These are phyloP conservation scores for Citrus glauca DNA, from an alignment of 345 rosid species.

Conservation along the genomic window DNA sequence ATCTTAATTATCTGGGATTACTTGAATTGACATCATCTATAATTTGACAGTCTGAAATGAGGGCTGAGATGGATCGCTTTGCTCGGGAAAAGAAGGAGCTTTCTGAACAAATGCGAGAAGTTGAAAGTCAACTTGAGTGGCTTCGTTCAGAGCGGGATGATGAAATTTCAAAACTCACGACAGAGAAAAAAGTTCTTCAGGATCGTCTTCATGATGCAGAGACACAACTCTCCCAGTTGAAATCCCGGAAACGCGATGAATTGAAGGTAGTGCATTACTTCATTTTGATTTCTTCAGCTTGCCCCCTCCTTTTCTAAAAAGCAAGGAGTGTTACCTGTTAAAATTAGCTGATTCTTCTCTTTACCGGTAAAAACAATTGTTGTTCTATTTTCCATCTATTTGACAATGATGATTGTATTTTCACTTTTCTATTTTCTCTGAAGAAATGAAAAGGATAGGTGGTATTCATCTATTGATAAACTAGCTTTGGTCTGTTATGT, in stretches of 20 bases:
- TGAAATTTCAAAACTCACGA: constrained; percentile 58
- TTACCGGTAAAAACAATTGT: neutral
- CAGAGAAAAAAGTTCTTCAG: constrained; percentile 79
- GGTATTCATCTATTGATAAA: neutral
- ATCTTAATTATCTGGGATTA: neutral
- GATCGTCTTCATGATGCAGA: constrained; percentile 97
- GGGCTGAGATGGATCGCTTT: constrained; percentile 80
- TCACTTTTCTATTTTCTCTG: neutral
- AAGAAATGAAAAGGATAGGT: neutral
- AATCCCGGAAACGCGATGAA: constrained; percentile 93
- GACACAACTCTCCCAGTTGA: constrained; percentile 74
- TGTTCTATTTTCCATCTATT: neutral
- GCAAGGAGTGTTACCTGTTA: neutral
- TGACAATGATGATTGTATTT: neutral
- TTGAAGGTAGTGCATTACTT: constrained; percentile 56
- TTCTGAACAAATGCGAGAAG: constrained; percentile 77
- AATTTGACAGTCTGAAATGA: constrained; percentile 81
- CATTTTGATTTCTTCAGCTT: neutral
- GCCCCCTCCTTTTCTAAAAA: neutral
- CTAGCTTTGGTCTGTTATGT: neutral
- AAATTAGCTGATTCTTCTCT: neutral
- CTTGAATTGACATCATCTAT: constrained; percentile 16
- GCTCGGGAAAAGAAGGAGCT: constrained; percentile 83
- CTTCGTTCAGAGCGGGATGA: constrained; percentile 89
- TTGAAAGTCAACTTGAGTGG: constrained; percentile 97